Evolutionary conservation across 768 basidiomycete species (phyloP), one percentile per base, ranked within the genome.

Genomic region (Naematelia encephala): DNA sequence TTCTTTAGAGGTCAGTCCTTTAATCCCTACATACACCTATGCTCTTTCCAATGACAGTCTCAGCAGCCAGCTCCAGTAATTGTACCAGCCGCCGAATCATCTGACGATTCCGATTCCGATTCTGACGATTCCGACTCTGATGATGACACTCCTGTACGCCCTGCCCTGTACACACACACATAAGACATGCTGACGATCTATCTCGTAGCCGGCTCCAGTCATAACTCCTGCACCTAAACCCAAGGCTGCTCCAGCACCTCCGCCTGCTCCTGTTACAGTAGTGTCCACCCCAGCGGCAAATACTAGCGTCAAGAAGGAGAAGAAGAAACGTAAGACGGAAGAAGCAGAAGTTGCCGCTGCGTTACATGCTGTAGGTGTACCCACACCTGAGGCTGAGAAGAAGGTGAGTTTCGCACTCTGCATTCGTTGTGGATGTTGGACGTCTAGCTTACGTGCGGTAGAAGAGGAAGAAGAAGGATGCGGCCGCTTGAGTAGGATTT

Each of bases 301-400:
- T 21, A 11, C 54, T 27, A 28, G 27, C 23, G 45, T 46, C 50
- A 63, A 63, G 49, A 63, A 63, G 50, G 58, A 64, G 43, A 69
- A 66, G 56, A 69, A 69, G 59, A 69, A 69, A 59, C 60, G 51
- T 51, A 66, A 66, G 58, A 46, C 47, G 3, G 57, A 54, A 10
- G 67, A 62, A 34, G 55, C 61, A 19, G 53, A 22, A 5, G 62
- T 28, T 23, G 19, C 50, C 10, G 26, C 56, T 26, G 23, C 43
- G 47, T 4, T 43, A 4, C 16, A 16, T 29, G 56, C 19, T 11
- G n/a, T 39, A 16, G 34, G 34, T 16, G 34, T 39, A 16, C 34
- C 34, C 16, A 39, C 16, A 42, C 19, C 49, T 16, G 56, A 59
- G 16, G 3, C 51, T 2, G 62, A 59, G 34, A 63, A 63, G 57